These are phyloP conservation scores for Graphiopsis chlorocephala DNA, from an alignment of 2,329 filamentous ascomycete species.

Conservation along the genomic window DNA sequence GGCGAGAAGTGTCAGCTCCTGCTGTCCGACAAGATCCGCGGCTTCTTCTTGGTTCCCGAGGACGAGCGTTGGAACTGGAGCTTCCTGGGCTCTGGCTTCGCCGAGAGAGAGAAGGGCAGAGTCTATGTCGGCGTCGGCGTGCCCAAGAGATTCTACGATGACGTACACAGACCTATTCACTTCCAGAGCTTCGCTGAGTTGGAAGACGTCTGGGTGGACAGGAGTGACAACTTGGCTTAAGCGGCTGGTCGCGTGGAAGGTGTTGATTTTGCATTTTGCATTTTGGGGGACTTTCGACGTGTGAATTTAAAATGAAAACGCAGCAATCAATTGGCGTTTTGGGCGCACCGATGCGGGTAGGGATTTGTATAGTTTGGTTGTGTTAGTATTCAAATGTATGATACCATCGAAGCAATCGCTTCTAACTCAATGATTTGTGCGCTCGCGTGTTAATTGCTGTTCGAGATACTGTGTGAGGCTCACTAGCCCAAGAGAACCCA, in stretches of 20 bases:
- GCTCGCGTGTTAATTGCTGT: neutral
- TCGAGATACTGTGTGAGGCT: neutral
- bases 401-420: constrained; percentile 10
- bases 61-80: constrained; percentile 94
- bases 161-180: constrained; percentile 86
- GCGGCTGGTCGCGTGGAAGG: neutral
- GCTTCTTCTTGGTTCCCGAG: constrained; percentile 94
- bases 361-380: neutral
- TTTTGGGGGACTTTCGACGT: neutral
- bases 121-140: constrained; percentile 93
- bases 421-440: neutral
- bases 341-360: neutral
- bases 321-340: constrained; percentile 4
- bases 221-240: constrained; percentile 86
- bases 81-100: constrained; percentile 91
- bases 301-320: neutral
- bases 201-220: constrained; percentile 94
- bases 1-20: constrained; percentile 94
- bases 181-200: constrained; percentile 97
- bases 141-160: constrained; percentile 82
- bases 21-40: constrained; percentile 87
- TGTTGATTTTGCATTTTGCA: neutral
- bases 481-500: neutral
- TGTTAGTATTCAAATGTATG: constrained; percentile 12
- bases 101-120: constrained; percentile 75